Evolutionary conservation across 768 basidiomycete species (phyloP).

Genomic region (Boletus sp.): DNA sequence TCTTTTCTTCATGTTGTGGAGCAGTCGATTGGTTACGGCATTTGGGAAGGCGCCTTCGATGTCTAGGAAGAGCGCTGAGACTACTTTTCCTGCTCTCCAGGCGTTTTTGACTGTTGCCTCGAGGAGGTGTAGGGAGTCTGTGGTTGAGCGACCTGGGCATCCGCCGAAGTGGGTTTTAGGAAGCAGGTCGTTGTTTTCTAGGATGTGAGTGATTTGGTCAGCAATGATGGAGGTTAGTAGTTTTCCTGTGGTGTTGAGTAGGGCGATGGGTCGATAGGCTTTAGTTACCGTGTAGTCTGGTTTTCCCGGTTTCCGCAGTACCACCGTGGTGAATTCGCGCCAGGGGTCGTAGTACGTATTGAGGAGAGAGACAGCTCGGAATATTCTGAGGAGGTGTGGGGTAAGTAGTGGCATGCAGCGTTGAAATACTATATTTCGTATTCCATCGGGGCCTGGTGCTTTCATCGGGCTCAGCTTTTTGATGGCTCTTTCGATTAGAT

Average conservation of each 20-base stretch:
- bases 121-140: not conserved
- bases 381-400: not conserved
- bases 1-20: conserved; percentile 5
- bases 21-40: not conserved
- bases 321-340: not conserved
- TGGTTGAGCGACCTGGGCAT: not conserved
- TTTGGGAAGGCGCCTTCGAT: conserved; percentile 9
- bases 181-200: not conserved
- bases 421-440: not conserved
- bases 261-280: not conserved
- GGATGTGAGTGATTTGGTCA: not conserved
- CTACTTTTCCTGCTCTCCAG: not conserved
- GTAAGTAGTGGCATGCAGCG: not conserved
- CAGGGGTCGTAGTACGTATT: not conserved
- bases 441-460: not conserved
- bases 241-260: not conserved
- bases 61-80: not conserved
- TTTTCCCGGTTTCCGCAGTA: not conserved
- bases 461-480: not conserved
- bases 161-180: not conserved
- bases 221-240: not conserved
- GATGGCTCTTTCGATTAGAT: not conserved
- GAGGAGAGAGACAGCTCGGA: not conserved
- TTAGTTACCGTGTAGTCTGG: not conserved
- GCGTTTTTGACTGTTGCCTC: not conserved